phyloP scores from a whole-genome alignment of 495 filamentous ascomycete species.

The Pyrenopolyporus hunteri region DNA sequence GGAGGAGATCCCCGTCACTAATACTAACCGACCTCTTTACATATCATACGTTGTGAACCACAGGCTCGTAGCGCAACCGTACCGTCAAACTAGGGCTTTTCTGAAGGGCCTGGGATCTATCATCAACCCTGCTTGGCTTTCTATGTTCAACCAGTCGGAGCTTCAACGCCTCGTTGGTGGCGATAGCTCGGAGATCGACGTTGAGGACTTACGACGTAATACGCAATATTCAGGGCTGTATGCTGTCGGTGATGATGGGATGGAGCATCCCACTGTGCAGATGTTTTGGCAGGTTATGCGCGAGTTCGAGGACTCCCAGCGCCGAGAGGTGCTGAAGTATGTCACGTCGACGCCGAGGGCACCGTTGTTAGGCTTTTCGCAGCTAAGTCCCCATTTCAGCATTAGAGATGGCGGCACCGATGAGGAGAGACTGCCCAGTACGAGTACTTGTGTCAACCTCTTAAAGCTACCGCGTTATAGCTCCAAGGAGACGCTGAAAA shows the following conservation, averaged over 20 bases:
- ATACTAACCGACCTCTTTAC: constrained; percentile 90
- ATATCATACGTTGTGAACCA: constrained; percentile 89
- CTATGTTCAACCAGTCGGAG: constrained; percentile 97
- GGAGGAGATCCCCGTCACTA: constrained; percentile 80
- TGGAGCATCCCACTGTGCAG: constrained; percentile 81
- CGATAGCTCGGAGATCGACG: constrained; percentile 80
- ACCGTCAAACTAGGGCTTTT: constrained; percentile 82
- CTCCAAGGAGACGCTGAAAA: constrained; percentile 64
- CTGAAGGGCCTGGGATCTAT: constrained; percentile 83
- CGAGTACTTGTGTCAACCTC: constrained; percentile 96
- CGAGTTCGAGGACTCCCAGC: constrained; percentile 71
- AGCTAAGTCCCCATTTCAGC: constrained; percentile 84
- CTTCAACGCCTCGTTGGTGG: constrained; percentile 92
- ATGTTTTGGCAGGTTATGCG: constrained; percentile 94
- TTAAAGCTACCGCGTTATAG: constrained; percentile 89
- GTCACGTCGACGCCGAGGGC: constrained; percentile 92
- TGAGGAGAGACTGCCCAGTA: constrained; percentile 81
- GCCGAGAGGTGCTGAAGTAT: constrained; percentile 89
- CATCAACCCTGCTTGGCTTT: constrained; percentile 90
- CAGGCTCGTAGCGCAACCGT: constrained; percentile 78
- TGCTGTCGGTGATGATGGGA: constrained; percentile 79
- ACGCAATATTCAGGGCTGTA: constrained; percentile 91
- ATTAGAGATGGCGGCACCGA: constrained; percentile 88
- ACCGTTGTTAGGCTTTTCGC: constrained; percentile 88
- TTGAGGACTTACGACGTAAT: constrained; percentile 84